phyloP scores from a whole-genome alignment of 225 moss, liverwort and hornwort genomes.

The Physcomitrium patens region DNA sequence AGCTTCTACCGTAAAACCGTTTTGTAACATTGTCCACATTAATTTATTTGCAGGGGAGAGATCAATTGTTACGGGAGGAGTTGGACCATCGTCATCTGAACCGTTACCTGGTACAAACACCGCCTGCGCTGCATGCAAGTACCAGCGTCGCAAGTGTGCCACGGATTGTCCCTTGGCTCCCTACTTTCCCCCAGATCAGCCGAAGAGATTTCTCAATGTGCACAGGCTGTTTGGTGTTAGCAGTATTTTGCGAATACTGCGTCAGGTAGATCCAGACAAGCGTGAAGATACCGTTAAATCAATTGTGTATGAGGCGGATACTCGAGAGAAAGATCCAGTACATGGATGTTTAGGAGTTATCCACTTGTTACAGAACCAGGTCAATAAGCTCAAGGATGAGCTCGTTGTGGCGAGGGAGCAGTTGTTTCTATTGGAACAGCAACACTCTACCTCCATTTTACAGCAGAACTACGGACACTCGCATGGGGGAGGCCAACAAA shows the following conservation, averaged over 20 bases:
- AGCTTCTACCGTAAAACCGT: background rate
- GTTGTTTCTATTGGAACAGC: constrained; percentile 43
- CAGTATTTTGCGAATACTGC: constrained; percentile 64
- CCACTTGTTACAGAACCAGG: constrained; percentile 49
- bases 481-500: constrained; percentile 51
- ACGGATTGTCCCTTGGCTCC: constrained; percentile 65
- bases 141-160: constrained; percentile 68
- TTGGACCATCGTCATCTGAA: constrained; percentile 20
- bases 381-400: constrained; percentile 47
- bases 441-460: constrained; percentile 42
- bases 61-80: constrained; percentile 32
- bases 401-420: constrained; percentile 37
- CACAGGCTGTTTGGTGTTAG: constrained; percentile 72
- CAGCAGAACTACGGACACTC: constrained; percentile 43
- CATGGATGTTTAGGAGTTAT: constrained; percentile 72
- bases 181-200: constrained; percentile 71
- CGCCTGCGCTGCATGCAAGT: constrained; percentile 77
- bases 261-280: constrained; percentile 56
- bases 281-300: constrained; percentile 64
- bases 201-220: constrained; percentile 62
- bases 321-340: constrained; percentile 67
- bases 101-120: constrained; percentile 35
- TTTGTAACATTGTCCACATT: background rate
- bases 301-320: constrained; percentile 73
- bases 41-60: constrained; percentile 38